Evolutionary conservation across 1,284 basidiomycete species (phyloP), one percentile per base, ranked within the genome.

Genomic region (Ceratobasidium sp.): DNA sequence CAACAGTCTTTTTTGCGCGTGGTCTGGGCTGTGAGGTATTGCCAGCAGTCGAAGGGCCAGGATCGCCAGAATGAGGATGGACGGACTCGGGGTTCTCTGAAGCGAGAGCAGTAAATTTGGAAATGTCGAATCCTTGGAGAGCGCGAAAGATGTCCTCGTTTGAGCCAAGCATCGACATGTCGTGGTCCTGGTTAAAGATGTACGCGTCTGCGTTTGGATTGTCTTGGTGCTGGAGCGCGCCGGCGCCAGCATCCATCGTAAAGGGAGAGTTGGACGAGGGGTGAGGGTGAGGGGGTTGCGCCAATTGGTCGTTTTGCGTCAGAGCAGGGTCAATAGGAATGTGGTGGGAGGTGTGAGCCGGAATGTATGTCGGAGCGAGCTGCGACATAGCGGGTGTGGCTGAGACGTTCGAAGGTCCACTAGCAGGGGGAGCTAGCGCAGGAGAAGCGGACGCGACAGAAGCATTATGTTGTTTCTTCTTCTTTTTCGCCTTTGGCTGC

Each of bases 141-240:
- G 89, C 89, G 54, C 89, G 90, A 59, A 93, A 83, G 57, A 94
- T 87, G 71, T 93, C 91, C 76, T 94, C 92, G 80, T 89, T 91
- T n/a, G 90, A 76, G 40, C 69, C 62, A 32, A 78, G 64, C 44
- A 71, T 67, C 19, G 77, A 66, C 34, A 74, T 62, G n/a, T 77
- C 75, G 7, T 46, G 37, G 34, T 65, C 70, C 13, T 73, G 70
- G 70, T 62, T 46, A 43, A 62, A 73, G 19, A 73, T 49, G 37
- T 62, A 73, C n/a, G 54, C 11, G 43, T 29, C 70, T 19, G 44
- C 57, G 19, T 40, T 44, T 32, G 43, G 13, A 32, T 22, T n/a
- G 25, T 62, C 51, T 46, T 51, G 54, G 22, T 43, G 59, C 51
- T 69, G 52, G 43, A 67, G 65, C 0, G 57, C 19, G 40, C 34